phyloP scores from a whole-genome alignment of 2,329 filamentous ascomycete genomes.

The Fusarium torreyae region DNA sequence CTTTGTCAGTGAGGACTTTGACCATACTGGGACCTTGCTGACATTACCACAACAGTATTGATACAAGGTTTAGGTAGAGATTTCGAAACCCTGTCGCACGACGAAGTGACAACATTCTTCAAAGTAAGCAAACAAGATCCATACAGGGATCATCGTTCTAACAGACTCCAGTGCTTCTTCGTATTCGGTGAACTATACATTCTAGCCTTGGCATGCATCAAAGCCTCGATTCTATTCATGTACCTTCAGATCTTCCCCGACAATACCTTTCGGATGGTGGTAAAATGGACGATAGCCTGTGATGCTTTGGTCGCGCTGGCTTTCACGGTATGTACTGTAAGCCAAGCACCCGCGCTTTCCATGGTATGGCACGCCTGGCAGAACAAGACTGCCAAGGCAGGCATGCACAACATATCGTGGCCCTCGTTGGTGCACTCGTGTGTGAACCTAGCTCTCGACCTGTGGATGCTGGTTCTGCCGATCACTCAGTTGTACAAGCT shows the following conservation, averaged over 20 bases:
- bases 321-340: neutral
- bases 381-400: neutral
- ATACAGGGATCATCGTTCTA: neutral
- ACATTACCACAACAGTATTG: neutral
- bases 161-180: neutral
- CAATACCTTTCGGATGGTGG: neutral
- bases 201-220: neutral
- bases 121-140: neutral
- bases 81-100: neutral
- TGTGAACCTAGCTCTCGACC: neutral
- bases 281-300: neutral
- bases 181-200: neutral
- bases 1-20: no score
- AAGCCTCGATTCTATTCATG: neutral
- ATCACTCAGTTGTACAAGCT: neutral
- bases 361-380: neutral
- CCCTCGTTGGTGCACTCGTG: neutral
- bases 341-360: neutral
- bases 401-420: neutral
- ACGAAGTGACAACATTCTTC: neutral
- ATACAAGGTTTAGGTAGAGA: neutral
- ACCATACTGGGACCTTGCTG: no score
- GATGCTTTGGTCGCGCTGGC: neutral
- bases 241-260: neutral
- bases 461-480: conserved; percentile 2